Evolutionary conservation across 2,329 filamentous ascomycete genomes (phyloP).

Genomic region (Neofusicoccum laricinum): DNA sequence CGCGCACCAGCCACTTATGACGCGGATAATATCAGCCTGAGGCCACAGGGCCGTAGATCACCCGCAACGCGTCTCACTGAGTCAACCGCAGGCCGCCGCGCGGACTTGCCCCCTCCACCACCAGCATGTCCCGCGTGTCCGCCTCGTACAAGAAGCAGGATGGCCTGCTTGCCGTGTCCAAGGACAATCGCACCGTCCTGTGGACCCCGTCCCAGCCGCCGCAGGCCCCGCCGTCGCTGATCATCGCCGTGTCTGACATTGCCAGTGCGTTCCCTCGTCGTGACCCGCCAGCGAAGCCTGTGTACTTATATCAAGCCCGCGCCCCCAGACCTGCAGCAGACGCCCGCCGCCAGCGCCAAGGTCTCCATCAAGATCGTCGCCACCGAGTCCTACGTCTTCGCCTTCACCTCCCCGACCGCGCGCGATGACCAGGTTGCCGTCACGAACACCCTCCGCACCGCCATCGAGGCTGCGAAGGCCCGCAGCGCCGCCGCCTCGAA

Average conservation of each 20-base stretch:
- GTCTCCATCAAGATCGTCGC: slow-evolving; percentile 92
- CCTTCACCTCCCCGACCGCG: slow-evolving; percentile 79
- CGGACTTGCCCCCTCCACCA: background rate
- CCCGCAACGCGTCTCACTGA: slow-evolving; percentile 4
- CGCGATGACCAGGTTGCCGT: slow-evolving; percentile 80
- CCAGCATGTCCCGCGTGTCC: slow-evolving; percentile 36
- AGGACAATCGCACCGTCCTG: slow-evolving; percentile 69
- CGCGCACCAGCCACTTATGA: background rate
- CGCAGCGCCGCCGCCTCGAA: slow-evolving; percentile 34
- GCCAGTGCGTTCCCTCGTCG: slow-evolving; percentile 60
- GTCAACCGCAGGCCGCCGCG: slow-evolving; percentile 5
- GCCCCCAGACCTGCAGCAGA: slow-evolving; percentile 81
- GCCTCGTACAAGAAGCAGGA: slow-evolving; percentile 90
- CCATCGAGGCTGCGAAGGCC: slow-evolving; percentile 69
- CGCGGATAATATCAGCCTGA: slow-evolving; percentile 3
- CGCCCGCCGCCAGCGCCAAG: slow-evolving; percentile 80
- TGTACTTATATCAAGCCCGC: background rate
- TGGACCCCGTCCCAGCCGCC: slow-evolving; percentile 78
- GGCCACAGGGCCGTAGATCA: slow-evolving; percentile 8
- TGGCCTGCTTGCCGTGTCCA: slow-evolving; percentile 72
- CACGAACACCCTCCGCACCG: slow-evolving; percentile 74
- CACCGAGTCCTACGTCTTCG: slow-evolving; percentile 75
- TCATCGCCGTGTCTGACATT: slow-evolving; percentile 71
- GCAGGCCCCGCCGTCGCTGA: slow-evolving; percentile 60
- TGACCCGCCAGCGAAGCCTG: background rate